These are phyloP conservation scores for Phytopythium oedochilum DNA, from an alignment of 352 stramenopile genomes.

Conservation along the genomic window DNA sequence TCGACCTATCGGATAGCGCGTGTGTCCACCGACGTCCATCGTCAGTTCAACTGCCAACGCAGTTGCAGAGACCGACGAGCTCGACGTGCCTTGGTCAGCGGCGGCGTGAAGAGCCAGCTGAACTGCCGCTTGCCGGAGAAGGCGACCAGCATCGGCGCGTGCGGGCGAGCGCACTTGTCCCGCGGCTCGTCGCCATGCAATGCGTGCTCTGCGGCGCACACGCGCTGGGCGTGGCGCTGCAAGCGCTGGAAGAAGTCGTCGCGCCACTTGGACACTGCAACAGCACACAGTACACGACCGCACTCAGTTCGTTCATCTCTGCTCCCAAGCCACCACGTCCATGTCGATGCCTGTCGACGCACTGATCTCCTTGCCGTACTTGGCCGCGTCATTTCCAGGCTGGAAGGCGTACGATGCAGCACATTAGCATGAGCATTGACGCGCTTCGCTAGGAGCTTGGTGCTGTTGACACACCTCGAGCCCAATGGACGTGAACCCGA, in stretches of 20 bases:
- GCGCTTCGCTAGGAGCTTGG: too few species aligned
- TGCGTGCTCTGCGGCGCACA: constrained; percentile 38
- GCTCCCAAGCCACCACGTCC: not conserved
- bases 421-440: not conserved
- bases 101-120: constrained; percentile 73
- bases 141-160: constrained; percentile 71
- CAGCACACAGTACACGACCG: too few species aligned
- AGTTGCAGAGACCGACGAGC: not conserved
- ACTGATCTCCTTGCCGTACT: constrained; percentile 74
- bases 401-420: too few species aligned
- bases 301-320: too few species aligned
- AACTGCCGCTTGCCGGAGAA: constrained; percentile 88
- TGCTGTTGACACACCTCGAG: constrained; percentile 64
- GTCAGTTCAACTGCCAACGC: not conserved
- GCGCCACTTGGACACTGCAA: constrained; percentile 57
- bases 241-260: constrained; percentile 58
- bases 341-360: constrained; percentile 3
- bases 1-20: constrained; percentile 24
- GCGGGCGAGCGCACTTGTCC: constrained; percentile 23
- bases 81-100: constrained; percentile 38
- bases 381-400: constrained; percentile 81
- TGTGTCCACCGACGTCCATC: not conserved
- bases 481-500: constrained; percentile 83
- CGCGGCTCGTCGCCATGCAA: not conserved
- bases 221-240: constrained; percentile 40